These are phyloP conservation scores for Lactarius psammicola DNA, from an alignment of 768 basidiomycete genomes.

Conservation along the genomic window DNA sequence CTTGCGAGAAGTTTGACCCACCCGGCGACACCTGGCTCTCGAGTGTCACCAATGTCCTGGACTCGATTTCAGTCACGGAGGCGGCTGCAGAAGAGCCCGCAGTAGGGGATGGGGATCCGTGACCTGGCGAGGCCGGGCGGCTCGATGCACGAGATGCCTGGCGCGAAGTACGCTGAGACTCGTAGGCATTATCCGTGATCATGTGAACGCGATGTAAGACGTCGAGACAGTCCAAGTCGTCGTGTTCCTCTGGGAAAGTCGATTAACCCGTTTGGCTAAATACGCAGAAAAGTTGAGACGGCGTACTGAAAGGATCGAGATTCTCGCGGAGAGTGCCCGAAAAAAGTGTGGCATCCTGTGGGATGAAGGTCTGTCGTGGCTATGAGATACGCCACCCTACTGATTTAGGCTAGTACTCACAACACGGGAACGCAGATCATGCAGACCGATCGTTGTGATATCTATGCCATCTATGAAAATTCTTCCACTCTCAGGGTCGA, in stretches of 20 bases:
- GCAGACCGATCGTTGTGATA: conserved; percentile 78
- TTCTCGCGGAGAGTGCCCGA: conserved; percentile 77
- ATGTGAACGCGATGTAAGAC: conserved; percentile 82
- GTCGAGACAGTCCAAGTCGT: conserved; percentile 76
- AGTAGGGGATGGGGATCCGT: conserved; percentile 38
- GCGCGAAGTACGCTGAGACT: conserved; percentile 52
- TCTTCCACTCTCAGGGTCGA: conserved; percentile 70
- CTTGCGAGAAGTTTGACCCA: conserved; percentile 89
- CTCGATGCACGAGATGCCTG: conserved; percentile 49
- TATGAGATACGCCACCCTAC: background rate
- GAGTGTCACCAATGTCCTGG: conserved; percentile 57
- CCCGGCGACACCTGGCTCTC: conserved; percentile 82
- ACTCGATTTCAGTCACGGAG: conserved; percentile 51
- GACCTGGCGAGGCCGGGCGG: conserved; percentile 44
- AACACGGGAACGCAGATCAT: conserved; percentile 75
- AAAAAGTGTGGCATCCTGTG: conserved; percentile 71
- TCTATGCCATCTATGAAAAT: conserved; percentile 89
- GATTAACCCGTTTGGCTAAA: background rate
- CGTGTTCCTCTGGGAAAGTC: conserved; percentile 56
- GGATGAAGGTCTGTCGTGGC: conserved; percentile 65
- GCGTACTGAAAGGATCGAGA: conserved; percentile 65
- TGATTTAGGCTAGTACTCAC: conserved; percentile 41
- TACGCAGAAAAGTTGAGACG: background rate
- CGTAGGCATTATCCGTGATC: conserved; percentile 49
- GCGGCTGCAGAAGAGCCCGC: conserved; percentile 40